These are phyloP conservation scores for Capsicum rhomboideum DNA, from an alignment of 257 asterid genomes.

Conservation along the genomic window DNA sequence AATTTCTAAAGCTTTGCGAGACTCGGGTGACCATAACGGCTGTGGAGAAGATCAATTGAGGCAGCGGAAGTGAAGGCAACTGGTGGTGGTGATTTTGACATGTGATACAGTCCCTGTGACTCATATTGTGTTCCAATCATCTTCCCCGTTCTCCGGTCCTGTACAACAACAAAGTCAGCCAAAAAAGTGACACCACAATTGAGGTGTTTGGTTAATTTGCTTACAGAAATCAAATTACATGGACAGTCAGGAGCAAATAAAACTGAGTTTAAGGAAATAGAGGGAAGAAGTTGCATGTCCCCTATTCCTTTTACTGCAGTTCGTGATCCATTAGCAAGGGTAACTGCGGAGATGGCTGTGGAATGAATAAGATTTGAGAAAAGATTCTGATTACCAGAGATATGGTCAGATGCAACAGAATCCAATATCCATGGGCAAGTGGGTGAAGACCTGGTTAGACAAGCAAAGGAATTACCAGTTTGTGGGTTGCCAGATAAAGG, in stretches of 20 bases:
- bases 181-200: background rate
- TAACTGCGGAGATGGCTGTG: background rate
- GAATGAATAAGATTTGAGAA: background rate
- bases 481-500: background rate
- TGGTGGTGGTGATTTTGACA: background rate
- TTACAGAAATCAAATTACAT: background rate
- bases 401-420: background rate
- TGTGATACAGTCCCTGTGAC: background rate
- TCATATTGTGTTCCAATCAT: background rate
- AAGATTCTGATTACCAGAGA: background rate
- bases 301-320: background rate
- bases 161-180: background rate
- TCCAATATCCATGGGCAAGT: background rate
- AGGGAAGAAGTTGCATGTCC: background rate
- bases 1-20: no score
- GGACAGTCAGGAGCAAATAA: background rate
- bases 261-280: background rate
- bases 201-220: background rate
- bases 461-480: background rate
- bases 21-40: background rate
- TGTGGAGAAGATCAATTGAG: background rate
- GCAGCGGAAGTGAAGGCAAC: background rate
- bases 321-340: background rate
- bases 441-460: background rate
- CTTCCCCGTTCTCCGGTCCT: background rate